These are phyloP conservation scores for Vaccinium corymbosum DNA, from an alignment of 148 eudicot species.

Conservation along the genomic window DNA sequence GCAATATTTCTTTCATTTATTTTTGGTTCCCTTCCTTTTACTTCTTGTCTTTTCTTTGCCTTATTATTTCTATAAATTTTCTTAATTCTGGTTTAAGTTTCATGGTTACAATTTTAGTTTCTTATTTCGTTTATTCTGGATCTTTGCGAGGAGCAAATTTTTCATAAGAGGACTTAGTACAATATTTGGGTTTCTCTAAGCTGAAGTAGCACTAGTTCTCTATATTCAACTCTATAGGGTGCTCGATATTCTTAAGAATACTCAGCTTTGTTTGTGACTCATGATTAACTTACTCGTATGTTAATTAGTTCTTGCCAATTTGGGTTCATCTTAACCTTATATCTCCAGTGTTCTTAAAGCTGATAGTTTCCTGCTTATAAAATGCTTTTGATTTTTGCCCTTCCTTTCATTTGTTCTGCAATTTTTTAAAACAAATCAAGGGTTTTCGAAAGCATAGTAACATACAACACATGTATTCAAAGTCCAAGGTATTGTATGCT, in stretches of 20 bases:
- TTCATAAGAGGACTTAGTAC: neutral
- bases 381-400: neutral
- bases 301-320: conserved; percentile 4
- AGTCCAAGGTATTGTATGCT: no score
- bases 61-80: neutral
- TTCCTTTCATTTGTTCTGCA: neutral
- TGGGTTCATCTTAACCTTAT: neutral
- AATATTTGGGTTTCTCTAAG: neutral
- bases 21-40: neutral
- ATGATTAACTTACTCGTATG: neutral
- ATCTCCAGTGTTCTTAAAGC: conserved; percentile 6
- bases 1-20: conserved; percentile 1
- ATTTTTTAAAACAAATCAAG: neutral
- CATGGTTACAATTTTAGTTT: neutral
- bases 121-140: neutral
- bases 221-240: neutral
- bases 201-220: conserved; percentile 2
- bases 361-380: neutral
- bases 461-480: neutral
- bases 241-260: neutral
- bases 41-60: neutral
- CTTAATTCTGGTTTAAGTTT: neutral
- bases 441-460: conserved; percentile 8
- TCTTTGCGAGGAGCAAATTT: neutral
- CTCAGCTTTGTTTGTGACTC: neutral